Conservation (phyloP, 2,329 filamentous ascomycete species). For the Aspergillus sergii region DNA sequence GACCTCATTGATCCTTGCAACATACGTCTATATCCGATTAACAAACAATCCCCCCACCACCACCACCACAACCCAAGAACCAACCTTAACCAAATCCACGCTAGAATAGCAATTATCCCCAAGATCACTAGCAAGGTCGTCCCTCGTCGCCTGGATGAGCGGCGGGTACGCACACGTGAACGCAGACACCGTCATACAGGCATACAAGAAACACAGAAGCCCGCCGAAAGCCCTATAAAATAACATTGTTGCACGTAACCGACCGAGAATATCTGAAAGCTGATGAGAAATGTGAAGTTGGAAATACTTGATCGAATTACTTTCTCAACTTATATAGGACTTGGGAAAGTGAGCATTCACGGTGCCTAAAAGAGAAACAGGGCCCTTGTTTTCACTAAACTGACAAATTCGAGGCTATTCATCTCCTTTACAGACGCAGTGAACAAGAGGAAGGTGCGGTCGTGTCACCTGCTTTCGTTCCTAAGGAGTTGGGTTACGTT, state of each 20-base stretch:
- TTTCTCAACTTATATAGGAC: not conserved
- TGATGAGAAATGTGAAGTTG: too few relatives aligned
- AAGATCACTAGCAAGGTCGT: conserved; percentile 55
- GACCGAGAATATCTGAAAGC: not conserved
- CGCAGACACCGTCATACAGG: not conserved
- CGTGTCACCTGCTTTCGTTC: not conserved
- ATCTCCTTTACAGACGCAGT: not conserved
- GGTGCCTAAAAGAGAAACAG: not conserved
- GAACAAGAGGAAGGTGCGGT: not conserved
- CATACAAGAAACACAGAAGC: conserved; percentile 1
- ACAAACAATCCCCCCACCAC: not conserved
- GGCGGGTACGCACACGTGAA: conserved; percentile 30
- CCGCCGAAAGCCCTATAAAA: not conserved
- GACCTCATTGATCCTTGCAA: conserved; percentile 54
- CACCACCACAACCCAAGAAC: not conserved
- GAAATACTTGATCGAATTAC: not conserved
- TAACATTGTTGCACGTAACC: not conserved
- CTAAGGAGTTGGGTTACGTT: not conserved
- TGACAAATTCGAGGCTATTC: not conserved
- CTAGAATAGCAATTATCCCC: conserved; percentile 56
- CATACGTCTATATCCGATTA: conserved; percentile 48
- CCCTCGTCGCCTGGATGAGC: conserved; percentile 55
- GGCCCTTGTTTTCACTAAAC: not conserved
- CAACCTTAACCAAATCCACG: conserved; percentile 56
- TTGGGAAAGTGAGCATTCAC: not conserved